These are phyloP conservation scores for Wickerhamiella australiensis DNA, from an alignment of 805 yeast genomes.

Conservation along the genomic window DNA sequence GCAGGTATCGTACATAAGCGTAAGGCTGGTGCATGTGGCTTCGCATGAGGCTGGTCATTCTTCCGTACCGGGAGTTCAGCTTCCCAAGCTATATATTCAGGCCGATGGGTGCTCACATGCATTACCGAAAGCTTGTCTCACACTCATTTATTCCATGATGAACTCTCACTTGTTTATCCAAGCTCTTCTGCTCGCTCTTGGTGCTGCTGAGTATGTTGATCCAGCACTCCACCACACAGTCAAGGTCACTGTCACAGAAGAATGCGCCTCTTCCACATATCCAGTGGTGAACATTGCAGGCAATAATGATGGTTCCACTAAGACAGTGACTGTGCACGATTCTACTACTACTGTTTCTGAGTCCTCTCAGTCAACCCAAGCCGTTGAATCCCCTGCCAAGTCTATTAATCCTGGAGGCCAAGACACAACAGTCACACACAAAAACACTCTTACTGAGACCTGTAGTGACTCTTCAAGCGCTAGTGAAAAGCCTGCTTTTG, in stretches of 20 bases:
- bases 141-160: neutral
- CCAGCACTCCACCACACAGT: constrained; percentile 22
- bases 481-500: neutral
- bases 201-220: constrained; percentile 18
- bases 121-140: neutral
- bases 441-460: neutral
- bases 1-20: constrained; percentile 1
- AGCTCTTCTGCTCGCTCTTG: constrained; percentile 10
- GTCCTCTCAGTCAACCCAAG: neutral
- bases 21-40: constrained; percentile 5
- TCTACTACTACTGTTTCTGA: neutral
- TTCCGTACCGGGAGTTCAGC: neutral
- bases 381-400: neutral
- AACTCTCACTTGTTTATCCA: neutral
- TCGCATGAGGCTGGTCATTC: constrained; percentile 1
- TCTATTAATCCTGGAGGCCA: neutral
- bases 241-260: constrained; percentile 20
- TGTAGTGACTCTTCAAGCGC: neutral
- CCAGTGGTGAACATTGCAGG: constrained; percentile 25
- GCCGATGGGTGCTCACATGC: neutral
- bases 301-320: neutral
- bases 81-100: neutral
- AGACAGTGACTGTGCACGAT: constrained; percentile 1
- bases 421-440: neutral
- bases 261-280: constrained; percentile 16